These are phyloP conservation scores for Cunninghamia lanceolata DNA, from an alignment of 75 land plant genomes.

Conservation along the genomic window DNA sequence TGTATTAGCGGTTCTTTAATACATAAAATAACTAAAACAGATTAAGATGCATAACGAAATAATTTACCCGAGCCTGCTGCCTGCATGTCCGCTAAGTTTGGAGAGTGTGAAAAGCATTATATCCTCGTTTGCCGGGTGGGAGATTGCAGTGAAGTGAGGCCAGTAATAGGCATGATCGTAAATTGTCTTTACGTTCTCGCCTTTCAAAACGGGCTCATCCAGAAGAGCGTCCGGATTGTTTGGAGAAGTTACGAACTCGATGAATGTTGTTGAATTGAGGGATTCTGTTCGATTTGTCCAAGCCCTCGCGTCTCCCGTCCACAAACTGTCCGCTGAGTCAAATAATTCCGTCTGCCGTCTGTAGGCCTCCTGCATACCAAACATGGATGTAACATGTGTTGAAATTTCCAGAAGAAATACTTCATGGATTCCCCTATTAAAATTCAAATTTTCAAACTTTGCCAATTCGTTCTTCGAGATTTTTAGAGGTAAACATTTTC, in stretches of 20 bases:
- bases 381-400: neutral
- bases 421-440: too few relatives aligned
- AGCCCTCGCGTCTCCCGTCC: conserved; percentile 43
- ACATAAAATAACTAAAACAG: too few relatives aligned
- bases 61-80: conserved; percentile 16
- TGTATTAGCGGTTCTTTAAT: conserved; percentile 55
- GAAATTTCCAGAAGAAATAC: conserved; percentile 9
- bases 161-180: too few relatives aligned
- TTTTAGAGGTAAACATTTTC: too few relatives aligned
- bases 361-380: conserved; percentile 53
- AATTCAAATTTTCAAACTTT: too few relatives aligned
- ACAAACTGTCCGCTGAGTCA: conserved; percentile 27
- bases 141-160: conserved; percentile 41
- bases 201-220: conserved; percentile 27
- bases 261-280: too few relatives aligned
- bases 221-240: conserved; percentile 74
- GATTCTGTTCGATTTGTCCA: conserved; percentile 9
- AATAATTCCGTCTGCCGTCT: conserved; percentile 40
- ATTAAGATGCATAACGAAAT: conserved; percentile 42
- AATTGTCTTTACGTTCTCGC: conserved; percentile 48
- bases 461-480: too few relatives aligned
- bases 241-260: conserved; percentile 36
- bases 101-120: conserved; percentile 61
- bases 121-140: conserved; percentile 54
- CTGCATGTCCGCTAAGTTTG: too few relatives aligned